A percentile compares a stretch with the other conserved stretches of the same genome.
Conservation (phyloP, 306 rosid species). For the Quercus bicolor region DNA sequence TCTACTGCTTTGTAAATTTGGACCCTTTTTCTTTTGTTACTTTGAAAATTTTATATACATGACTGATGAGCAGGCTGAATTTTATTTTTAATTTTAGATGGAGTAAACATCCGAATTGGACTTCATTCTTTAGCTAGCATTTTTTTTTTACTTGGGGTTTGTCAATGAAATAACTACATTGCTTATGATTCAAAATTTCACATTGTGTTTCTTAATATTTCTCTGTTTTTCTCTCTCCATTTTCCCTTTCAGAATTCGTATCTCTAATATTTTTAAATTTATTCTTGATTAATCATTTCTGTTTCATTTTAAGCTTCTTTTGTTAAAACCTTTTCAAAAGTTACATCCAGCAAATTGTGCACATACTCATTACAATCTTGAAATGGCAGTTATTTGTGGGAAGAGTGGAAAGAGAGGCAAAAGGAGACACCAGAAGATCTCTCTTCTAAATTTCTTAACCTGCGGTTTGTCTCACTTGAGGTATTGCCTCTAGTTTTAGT, state of each 20-base stretch:
- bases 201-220: neutral
- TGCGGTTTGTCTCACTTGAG: constrained; percentile 83
- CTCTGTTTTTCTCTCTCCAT: neutral
- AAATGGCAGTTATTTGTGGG: constrained; percentile 73
- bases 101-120: neutral
- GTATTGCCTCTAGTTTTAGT: constrained; percentile 32
- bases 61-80: neutral
- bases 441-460: constrained; percentile 55
- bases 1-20: too few relatives aligned
- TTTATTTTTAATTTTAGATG: neutral
- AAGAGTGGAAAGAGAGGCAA: constrained; percentile 93
- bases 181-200: neutral
- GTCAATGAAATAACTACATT: neutral
- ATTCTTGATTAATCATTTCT: neutral
- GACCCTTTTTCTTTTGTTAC: neutral
- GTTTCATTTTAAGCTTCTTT: neutral
- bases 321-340: constrained; percentile 3
- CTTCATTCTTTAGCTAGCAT: neutral
- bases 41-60: neutral
- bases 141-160: neutral
- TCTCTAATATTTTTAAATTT: neutral
- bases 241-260: neutral
- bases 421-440: constrained; percentile 57
- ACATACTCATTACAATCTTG: constrained; percentile 15
- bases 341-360: neutral